A percentile compares a stretch with the other conserved stretches of the same genome.
Conservation (phyloP, 148 eudicot genomes). For the Rhododendron mucronatum region DNA sequence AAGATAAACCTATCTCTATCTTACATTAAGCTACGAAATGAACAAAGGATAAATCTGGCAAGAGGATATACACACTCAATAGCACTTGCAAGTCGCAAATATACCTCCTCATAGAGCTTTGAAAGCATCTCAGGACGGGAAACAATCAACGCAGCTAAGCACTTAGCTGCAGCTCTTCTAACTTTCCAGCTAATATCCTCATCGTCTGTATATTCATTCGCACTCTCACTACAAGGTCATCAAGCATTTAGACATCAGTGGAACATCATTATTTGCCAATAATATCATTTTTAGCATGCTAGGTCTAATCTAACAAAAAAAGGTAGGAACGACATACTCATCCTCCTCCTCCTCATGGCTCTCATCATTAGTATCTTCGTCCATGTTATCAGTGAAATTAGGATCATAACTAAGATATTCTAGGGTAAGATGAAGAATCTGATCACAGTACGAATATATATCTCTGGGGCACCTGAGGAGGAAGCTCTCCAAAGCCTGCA, state of each 20-base stretch:
- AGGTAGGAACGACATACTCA: slow-evolving; percentile 52
- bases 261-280: not conserved
- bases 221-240: slow-evolving; percentile 76
- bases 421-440: slow-evolving; percentile 75
- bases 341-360: slow-evolving; percentile 81
- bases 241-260: not conserved
- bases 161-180: slow-evolving; percentile 96
- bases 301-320: not conserved
- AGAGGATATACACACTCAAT: not conserved
- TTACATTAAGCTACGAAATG: too few species aligned
- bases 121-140: slow-evolving; percentile 97
- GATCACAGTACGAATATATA: slow-evolving; percentile 63
- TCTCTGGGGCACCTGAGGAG: slow-evolving; percentile 93
- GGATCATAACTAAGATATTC: slow-evolving; percentile 97
- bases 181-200: slow-evolving; percentile 99
- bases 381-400: slow-evolving; percentile 97
- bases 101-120: slow-evolving; percentile 78
- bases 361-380: slow-evolving; percentile 88
- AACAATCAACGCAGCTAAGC: slow-evolving; percentile 85
- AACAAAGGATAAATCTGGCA: not conserved
- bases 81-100: slow-evolving; percentile 1
- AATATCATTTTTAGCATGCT: not conserved
- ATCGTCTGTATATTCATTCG: slow-evolving; percentile 91
- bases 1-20: too few species aligned
- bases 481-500: slow-evolving; percentile 94